Conservation (phyloP, 2,329 filamentous ascomycete genomes). For the Ceratocystis destructans region DNA sequence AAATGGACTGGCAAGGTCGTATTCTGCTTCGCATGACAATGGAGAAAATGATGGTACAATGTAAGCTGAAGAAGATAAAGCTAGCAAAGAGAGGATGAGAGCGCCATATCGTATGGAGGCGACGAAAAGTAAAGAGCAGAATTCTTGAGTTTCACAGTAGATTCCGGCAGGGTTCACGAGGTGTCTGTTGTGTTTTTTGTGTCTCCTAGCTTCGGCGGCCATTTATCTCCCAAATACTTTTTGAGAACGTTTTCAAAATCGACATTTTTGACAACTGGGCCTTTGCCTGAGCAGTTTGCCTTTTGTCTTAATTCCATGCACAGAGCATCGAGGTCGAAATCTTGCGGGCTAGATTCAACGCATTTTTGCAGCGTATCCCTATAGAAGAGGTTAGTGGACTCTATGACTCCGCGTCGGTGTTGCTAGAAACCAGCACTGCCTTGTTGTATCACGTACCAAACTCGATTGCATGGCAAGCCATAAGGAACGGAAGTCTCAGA, state of each 20-base stretch:
- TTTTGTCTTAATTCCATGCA: conserved; percentile 91
- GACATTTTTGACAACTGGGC: conserved; percentile 75
- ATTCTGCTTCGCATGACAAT: neutral
- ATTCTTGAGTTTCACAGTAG: neutral
- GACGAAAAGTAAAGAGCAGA: neutral
- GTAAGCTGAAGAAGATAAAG: neutral
- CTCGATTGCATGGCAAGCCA: conserved; percentile 17
- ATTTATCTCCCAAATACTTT: conserved; percentile 42
- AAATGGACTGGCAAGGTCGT: neutral
- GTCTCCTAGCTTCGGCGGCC: neutral
- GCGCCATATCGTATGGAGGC: neutral
- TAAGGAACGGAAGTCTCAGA: conserved; percentile 21
- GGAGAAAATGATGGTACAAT: neutral
- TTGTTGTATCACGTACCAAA: conserved; percentile 13
- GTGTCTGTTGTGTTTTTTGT: neutral
- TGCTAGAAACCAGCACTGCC: neutral
- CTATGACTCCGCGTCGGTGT: neutral
- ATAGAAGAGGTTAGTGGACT: conserved; percentile 14
- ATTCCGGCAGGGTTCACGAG: neutral
- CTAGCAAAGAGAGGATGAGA: neutral
- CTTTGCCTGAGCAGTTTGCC: conserved; percentile 83
- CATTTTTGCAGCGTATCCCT: conserved; percentile 80
- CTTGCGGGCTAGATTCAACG: conserved; percentile 74
- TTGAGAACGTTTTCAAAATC: conserved; percentile 73
- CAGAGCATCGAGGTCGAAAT: conserved; percentile 84